Conservation (phyloP, 306 rosid species). For the Medicago arabica region DNA sequence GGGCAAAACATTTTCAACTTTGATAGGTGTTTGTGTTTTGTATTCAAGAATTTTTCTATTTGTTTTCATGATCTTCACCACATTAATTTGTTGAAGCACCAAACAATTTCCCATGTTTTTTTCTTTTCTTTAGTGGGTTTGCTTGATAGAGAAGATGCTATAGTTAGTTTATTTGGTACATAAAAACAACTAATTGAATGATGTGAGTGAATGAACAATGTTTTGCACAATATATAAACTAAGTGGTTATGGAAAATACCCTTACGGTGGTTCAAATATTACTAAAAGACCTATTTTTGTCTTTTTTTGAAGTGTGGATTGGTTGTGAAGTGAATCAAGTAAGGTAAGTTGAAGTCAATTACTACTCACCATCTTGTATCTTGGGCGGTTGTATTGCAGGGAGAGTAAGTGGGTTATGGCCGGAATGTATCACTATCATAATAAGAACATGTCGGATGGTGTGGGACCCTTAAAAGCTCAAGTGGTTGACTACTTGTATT, state of each 20-base stretch:
- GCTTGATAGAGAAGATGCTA: slow-evolving; percentile 13
- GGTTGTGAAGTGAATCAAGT: slow-evolving; percentile 18
- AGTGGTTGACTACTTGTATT: slow-evolving; percentile 59
- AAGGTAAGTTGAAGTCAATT: slow-evolving; percentile 10
- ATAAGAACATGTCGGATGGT: slow-evolving; percentile 32
- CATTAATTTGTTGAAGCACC: slow-evolving; percentile 50
- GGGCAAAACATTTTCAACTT: slow-evolving; percentile 63
- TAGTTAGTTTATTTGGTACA: slow-evolving; percentile 15
- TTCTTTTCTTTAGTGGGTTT: slow-evolving; percentile 13
- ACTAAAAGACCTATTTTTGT: slow-evolving; percentile 46
- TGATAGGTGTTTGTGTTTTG: slow-evolving; percentile 63
- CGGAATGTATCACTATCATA: slow-evolving; percentile 21
- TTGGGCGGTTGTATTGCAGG: slow-evolving; percentile 10
- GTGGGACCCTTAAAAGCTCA: slow-evolving; percentile 42
- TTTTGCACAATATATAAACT: slow-evolving; percentile 48
- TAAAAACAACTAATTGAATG: slow-evolving; percentile 11
- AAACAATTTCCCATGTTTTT: slow-evolving; percentile 82
- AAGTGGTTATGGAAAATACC: slow-evolving; percentile 44
- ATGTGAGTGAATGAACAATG: slow-evolving; percentile 29
- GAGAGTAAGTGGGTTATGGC: slow-evolving; percentile 51
- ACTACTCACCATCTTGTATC: slow-evolving; percentile 27
- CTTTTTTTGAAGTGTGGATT: slow-evolving; percentile 17
- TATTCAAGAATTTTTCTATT: slow-evolving; percentile 83
- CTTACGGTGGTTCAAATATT: slow-evolving; percentile 42
- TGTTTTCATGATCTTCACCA: slow-evolving; percentile 68